These are phyloP conservation scores for Microglena sp. DNA, from an alignment of 139 green algal genomes.

Conservation along the genomic window DNA sequence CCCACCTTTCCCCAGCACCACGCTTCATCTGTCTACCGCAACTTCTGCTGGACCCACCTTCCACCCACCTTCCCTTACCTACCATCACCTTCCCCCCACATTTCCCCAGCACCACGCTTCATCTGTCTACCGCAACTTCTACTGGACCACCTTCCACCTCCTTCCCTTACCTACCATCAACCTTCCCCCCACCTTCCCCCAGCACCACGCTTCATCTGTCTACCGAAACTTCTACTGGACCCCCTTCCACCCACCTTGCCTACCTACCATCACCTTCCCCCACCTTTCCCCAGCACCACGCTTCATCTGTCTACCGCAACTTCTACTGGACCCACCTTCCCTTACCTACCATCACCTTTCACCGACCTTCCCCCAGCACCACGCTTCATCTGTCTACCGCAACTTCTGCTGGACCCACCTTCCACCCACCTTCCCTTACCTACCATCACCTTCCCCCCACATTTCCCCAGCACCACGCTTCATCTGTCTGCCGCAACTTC, in stretches of 20 bases:
- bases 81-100: no score
- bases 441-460: not conserved
- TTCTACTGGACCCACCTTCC: not conserved
- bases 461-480: not conserved
- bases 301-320: not conserved
- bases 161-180: not conserved
- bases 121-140: not conserved
- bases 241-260: constrained; percentile 15
- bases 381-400: not conserved
- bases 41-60: no score
- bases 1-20: no score
- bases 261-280: not conserved
- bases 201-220: not conserved
- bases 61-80: no score
- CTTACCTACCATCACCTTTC: not conserved
- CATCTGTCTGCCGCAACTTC: not conserved
- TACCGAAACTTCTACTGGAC: not conserved
- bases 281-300: not conserved
- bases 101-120: not conserved
- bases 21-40: no score
- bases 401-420: not conserved
- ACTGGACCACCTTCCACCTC: not conserved
- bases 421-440: not conserved
- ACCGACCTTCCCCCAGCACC: not conserved
- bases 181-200: not conserved